These are phyloP conservation scores for Zygoascus ofunaensis DNA, from an alignment of 805 yeast species.

Conservation along the genomic window DNA sequence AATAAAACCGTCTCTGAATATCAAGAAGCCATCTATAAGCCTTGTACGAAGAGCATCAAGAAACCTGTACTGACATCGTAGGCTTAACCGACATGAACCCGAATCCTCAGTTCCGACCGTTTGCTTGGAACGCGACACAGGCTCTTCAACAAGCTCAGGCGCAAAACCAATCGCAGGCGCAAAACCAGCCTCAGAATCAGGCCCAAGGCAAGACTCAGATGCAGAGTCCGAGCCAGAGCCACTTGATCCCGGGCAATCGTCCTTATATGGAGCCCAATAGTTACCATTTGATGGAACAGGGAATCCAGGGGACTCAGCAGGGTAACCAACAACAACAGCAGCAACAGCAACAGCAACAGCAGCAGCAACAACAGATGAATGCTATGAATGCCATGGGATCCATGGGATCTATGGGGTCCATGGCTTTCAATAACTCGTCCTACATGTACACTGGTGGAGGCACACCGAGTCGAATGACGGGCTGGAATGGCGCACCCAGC, in stretches of 20 bases:
- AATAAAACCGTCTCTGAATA: too few relatives aligned
- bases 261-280: background rate
- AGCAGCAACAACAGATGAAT: background rate
- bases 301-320: background rate
- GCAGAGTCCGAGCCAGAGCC: too few relatives aligned
- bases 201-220: slow-evolving; percentile 7
- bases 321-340: slow-evolving; percentile 4
- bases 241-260: background rate
- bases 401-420: background rate
- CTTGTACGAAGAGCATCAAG: too few relatives aligned
- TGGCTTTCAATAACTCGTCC: background rate
- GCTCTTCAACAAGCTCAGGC: slow-evolving; percentile 13
- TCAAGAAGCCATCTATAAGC: too few relatives aligned
- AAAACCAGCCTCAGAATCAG: slow-evolving; percentile 11
- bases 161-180: slow-evolving; percentile 12
- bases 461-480: too few relatives aligned
- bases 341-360: slow-evolving; percentile 6
- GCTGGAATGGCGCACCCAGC: too few relatives aligned
- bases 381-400: background rate
- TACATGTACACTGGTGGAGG: too few relatives aligned
- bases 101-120: background rate
- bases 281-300: background rate
- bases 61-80: too few relatives aligned
- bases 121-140: slow-evolving; percentile 5
- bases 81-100: too few relatives aligned